Evolutionary conservation across 139 green algal genomes (phyloP).

Genomic region (Klebsormidium nitens): DNA sequence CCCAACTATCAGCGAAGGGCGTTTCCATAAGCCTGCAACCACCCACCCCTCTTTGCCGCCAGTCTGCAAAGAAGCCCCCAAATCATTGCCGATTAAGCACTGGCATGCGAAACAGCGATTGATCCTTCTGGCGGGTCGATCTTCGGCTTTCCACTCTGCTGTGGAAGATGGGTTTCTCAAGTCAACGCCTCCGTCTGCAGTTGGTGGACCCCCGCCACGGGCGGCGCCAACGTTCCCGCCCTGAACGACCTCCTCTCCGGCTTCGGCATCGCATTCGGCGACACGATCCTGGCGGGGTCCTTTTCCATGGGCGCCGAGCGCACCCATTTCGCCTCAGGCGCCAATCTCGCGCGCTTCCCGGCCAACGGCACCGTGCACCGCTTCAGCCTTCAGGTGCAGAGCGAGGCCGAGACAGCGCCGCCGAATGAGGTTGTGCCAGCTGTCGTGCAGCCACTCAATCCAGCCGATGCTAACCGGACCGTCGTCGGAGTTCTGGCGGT

Average conservation of each 20-base stretch:
- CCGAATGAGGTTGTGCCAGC: neutral
- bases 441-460: neutral
- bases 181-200: neutral
- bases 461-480: neutral
- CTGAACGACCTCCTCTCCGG: slow-evolving; percentile 89
- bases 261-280: slow-evolving; percentile 74
- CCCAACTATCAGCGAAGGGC: too few relatives aligned
- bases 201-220: slow-evolving; percentile 48
- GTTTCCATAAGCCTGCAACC: too few relatives aligned
- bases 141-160: too few relatives aligned
- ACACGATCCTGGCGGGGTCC: slow-evolving; percentile 40
- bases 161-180: too few relatives aligned
- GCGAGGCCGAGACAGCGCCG: too few relatives aligned
- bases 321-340: slow-evolving; percentile 43
- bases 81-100: too few relatives aligned
- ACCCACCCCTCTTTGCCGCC: too few relatives aligned
- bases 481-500: neutral
- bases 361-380: slow-evolving; percentile 53
- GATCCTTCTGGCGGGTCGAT: too few relatives aligned
- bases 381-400: slow-evolving; percentile 18
- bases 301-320: slow-evolving; percentile 25
- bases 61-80: too few relatives aligned
- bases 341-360: slow-evolving; percentile 58
- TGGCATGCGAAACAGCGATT: too few relatives aligned
- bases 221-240: slow-evolving; percentile 91